Evolutionary conservation across 2,329 filamentous ascomycete species (phyloP).

Genomic region (Hirsutella rhossiliensis): DNA sequence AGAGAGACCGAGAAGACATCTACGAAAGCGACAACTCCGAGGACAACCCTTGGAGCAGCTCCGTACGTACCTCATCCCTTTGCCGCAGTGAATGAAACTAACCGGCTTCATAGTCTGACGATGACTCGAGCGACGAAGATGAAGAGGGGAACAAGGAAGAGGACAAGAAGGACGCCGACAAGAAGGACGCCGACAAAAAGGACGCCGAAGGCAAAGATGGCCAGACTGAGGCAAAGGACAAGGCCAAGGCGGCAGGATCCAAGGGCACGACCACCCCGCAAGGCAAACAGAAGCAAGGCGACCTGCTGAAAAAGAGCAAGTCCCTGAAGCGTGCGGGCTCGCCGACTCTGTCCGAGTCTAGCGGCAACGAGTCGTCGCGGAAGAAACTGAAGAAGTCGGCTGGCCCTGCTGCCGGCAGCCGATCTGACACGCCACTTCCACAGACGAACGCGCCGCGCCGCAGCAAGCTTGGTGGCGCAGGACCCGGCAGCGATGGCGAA

Average conservation of each 20-base stretch:
- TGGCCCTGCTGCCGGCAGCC: conserved; percentile 35
- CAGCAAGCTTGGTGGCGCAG: conserved; percentile 30
- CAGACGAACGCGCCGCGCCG: conserved; percentile 25
- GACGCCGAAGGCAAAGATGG: conserved; percentile 50
- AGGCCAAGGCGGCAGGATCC: conserved; percentile 43
- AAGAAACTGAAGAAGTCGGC: conserved; percentile 60
- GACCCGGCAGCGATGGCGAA: conserved; percentile 61
- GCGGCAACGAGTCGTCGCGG: conserved; percentile 79
- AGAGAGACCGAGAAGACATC: conserved; percentile 74
- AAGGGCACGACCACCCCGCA: conserved; percentile 54
- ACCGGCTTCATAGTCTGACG: conserved; percentile 31
- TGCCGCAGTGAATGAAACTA: conserved; percentile 4
- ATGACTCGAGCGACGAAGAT: conserved; percentile 26
- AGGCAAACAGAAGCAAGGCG: conserved; percentile 31
- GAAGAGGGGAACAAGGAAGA: conserved; percentile 37
- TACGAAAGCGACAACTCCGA: conserved; percentile 60
- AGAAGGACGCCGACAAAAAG: conserved; percentile 44
- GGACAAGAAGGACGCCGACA: conserved; percentile 53
- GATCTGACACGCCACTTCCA: conserved; percentile 42
- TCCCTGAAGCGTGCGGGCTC: conserved; percentile 75
- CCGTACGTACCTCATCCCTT: conserved; percentile 13
- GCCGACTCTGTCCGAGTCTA: conserved; percentile 79
- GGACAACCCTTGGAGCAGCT: conserved; percentile 27
- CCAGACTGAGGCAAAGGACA: conserved; percentile 36
- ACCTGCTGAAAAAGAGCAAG: conserved; percentile 38